These are phyloP conservation scores for Coelastrella sp. DNA, from an alignment of 139 green algal species.

Conservation along the genomic window DNA sequence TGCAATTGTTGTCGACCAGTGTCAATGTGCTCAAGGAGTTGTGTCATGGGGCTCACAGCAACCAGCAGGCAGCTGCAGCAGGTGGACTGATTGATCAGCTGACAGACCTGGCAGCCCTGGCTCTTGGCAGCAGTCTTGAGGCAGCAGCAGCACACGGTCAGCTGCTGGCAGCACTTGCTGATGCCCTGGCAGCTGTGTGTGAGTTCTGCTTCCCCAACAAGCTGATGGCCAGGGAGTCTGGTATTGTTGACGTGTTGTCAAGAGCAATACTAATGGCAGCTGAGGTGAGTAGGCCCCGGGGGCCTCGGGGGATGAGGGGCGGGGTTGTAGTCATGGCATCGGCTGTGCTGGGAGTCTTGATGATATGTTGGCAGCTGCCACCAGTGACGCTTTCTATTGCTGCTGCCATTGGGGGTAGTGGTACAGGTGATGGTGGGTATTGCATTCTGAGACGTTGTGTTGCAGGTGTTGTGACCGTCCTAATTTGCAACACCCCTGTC, in stretches of 20 bases:
- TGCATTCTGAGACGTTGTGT: too few relatives aligned
- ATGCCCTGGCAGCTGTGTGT: conserved; percentile 47
- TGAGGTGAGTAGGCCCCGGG: conserved; percentile 29
- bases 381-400: too few relatives aligned
- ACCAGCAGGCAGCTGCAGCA: conserved; percentile 55
- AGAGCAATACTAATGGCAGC: conserved; percentile 48
- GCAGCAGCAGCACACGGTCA: conserved; percentile 25
- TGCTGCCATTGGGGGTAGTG: too few relatives aligned
- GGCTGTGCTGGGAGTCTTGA: too few relatives aligned
- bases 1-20: conserved; percentile 33
- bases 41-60: conserved; percentile 58
- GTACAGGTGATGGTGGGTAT: too few relatives aligned
- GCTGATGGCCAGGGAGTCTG: conserved; percentile 50
- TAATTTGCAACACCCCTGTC: neutral
- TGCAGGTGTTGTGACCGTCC: too few relatives aligned
- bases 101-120: conserved; percentile 19
- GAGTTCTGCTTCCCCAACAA: conserved; percentile 65
- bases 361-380: too few relatives aligned
- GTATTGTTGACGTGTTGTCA: conserved; percentile 48
- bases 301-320: too few relatives aligned
- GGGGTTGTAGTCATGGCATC: too few relatives aligned
- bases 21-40: conserved; percentile 47
- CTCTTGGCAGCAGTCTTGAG: conserved; percentile 1
- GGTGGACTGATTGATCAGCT: conserved; percentile 54
- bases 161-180: conserved; percentile 44